Conservation (phyloP, 2,329 filamentous ascomycete genomes). For the Curvularia sp. region DNA sequence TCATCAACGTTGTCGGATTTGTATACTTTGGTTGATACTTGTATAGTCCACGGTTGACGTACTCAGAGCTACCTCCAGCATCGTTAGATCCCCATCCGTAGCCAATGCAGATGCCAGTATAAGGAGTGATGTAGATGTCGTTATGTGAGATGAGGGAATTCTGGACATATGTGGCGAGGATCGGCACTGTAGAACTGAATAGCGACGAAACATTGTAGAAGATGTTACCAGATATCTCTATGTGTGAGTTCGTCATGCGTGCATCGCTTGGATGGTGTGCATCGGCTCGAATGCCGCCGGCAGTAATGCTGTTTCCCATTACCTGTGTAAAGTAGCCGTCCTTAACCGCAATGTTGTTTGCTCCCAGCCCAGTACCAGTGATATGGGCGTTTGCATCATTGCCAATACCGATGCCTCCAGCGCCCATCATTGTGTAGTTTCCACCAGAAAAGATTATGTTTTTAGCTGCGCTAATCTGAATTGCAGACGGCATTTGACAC, state of each 20-base stretch:
- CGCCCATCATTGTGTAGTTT: constrained; percentile 22
- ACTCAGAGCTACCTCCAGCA: constrained; percentile 23
- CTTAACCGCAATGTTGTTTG: constrained; percentile 18
- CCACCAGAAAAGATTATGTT: constrained; percentile 24
- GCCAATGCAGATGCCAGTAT: constrained; percentile 22
- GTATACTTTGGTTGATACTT: constrained; percentile 25
- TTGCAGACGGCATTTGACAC: constrained; percentile 26
- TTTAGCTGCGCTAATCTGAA: constrained; percentile 24
- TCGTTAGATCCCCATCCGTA: constrained; percentile 24
- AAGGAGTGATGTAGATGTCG: constrained; percentile 23
- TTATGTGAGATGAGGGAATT: constrained; percentile 22
- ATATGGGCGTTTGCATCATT: constrained; percentile 26
- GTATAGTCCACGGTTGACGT: constrained; percentile 23
- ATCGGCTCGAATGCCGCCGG: constrained; percentile 21
- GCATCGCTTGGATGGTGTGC: constrained; percentile 23
- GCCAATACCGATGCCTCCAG: constrained; percentile 23
- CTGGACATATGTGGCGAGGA: constrained; percentile 21
- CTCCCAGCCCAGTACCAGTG: constrained; percentile 11
- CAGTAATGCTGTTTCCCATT: constrained; percentile 27
- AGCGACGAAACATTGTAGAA: constrained; percentile 25
- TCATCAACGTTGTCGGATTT: constrained; percentile 16
- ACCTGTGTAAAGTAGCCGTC: constrained; percentile 25
- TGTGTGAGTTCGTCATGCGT: constrained; percentile 21
- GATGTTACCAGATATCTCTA: constrained; percentile 24
- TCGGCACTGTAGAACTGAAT: constrained; percentile 24